These are phyloP conservation scores for Colletotrichum sp. DNA, from an alignment of 2,329 filamentous ascomycete species.

Conservation along the genomic window DNA sequence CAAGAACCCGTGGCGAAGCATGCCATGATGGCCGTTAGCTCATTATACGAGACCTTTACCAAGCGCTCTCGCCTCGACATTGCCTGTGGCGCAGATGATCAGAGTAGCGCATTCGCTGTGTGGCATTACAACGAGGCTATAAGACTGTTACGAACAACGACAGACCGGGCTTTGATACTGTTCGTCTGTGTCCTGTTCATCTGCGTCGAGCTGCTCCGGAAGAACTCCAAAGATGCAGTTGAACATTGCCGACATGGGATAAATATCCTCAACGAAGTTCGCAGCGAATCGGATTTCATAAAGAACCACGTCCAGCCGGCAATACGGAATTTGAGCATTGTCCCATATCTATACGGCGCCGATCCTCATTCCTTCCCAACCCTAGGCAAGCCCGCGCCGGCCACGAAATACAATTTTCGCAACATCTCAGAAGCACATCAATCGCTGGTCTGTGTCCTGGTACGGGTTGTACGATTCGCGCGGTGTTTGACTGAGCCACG, in stretches of 20 bases:
- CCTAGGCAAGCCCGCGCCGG: neutral
- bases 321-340: neutral
- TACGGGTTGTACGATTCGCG: constrained; percentile 31
- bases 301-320: neutral
- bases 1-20: constrained; percentile 25
- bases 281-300: neutral
- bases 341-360: neutral
- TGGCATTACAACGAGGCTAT: constrained; percentile 23
- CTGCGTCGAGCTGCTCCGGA: constrained; percentile 8
- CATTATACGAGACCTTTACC: constrained; percentile 15
- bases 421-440: constrained; percentile 31
- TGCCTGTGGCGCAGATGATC: neutral
- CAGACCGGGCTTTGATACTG: constrained; percentile 15
- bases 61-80: neutral
- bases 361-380: neutral
- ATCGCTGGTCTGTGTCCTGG: constrained; percentile 29
- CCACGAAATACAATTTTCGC: neutral
- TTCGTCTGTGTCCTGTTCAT: constrained; percentile 25
- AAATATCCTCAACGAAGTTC: constrained; percentile 7
- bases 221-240: neutral
- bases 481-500: constrained; percentile 26
- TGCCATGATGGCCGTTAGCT: constrained; percentile 24
- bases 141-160: constrained; percentile 5
- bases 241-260: constrained; percentile 5
- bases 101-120: neutral